phyloP scores from a whole-genome alignment of 495 filamentous ascomycete species.

The Penicillium robsamsonii region DNA sequence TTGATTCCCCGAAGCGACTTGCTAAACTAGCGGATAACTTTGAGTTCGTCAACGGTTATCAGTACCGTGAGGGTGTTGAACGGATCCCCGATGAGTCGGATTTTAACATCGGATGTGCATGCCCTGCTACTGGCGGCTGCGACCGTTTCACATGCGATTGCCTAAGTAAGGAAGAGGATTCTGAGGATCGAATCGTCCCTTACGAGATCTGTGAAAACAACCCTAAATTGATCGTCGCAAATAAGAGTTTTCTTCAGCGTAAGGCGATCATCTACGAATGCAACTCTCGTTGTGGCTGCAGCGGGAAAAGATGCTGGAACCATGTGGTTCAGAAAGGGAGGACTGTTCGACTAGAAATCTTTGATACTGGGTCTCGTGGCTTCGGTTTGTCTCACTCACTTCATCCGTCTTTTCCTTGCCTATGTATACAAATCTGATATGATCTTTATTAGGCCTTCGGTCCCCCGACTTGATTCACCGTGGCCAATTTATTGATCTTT shows the following conservation, averaged over 20 bases:
- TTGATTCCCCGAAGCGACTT: constrained; percentile 23
- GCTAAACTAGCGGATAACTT: constrained; percentile 35
- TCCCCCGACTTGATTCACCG: constrained; percentile 63
- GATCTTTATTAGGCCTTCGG: constrained; percentile 55
- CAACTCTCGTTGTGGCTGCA: constrained; percentile 68
- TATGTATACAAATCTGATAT: constrained; percentile 9
- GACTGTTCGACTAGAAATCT: constrained; percentile 73
- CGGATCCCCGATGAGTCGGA: constrained; percentile 36
- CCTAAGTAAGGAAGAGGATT: constrained; percentile 37
- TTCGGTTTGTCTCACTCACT: constrained; percentile 60
- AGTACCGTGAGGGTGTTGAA: constrained; percentile 35
- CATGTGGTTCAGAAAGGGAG: constrained; percentile 78
- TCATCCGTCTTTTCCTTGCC: neutral
- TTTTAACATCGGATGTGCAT: constrained; percentile 45
- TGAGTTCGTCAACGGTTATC: constrained; percentile 44
- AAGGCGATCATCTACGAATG: constrained; percentile 75
- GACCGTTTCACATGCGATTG: constrained; percentile 39
- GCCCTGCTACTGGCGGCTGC: constrained; percentile 25
- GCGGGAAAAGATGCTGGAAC: constrained; percentile 62
- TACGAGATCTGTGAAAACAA: constrained; percentile 25
- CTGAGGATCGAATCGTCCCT: constrained; percentile 35
- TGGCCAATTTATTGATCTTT: constrained; percentile 86
- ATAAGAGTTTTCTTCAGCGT: constrained; percentile 29
- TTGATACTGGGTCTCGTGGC: constrained; percentile 72
- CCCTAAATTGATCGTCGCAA: constrained; percentile 20